Evolutionary conservation across 2,329 filamentous ascomycete species (phyloP).

Genomic region (Aureobasidium melanogenum): DNA sequence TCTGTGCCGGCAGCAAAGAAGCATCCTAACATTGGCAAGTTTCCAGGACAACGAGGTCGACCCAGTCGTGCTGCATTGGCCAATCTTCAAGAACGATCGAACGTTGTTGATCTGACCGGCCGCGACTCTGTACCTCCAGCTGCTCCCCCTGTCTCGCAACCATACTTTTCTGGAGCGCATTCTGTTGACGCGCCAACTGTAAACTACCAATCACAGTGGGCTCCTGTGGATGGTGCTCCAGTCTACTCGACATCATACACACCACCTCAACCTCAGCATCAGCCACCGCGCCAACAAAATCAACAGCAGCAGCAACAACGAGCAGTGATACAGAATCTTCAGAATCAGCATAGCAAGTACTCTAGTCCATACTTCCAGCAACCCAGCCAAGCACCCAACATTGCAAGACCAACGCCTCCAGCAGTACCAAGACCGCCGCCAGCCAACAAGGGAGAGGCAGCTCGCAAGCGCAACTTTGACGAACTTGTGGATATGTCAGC

Average conservation of each 20-base stretch:
- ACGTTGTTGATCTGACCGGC: slow-evolving; percentile 3
- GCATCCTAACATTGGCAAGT: neutral
- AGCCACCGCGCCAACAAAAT: neutral
- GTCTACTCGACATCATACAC: neutral
- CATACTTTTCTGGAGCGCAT: neutral
- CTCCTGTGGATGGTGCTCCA: neutral
- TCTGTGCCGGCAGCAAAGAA: neutral
- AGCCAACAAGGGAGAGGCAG: slow-evolving; percentile 45
- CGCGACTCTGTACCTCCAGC: neutral
- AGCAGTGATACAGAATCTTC: neutral
- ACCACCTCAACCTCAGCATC: neutral
- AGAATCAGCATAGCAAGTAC: neutral
- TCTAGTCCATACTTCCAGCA: slow-evolving; percentile 12
- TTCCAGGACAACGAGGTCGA: slow-evolving; percentile 1
- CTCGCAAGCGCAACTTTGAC: slow-evolving; percentile 46
- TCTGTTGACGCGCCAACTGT: neutral
- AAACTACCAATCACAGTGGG: slow-evolving; percentile 4
- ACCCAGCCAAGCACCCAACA: neutral
- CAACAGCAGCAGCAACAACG: neutral
- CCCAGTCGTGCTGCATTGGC: slow-evolving; percentile 14
- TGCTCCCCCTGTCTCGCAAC: neutral
- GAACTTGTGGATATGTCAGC: slow-evolving; percentile 46
- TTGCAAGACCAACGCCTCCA: slow-evolving; percentile 11
- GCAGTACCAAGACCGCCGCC: slow-evolving; percentile 18
- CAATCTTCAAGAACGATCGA: neutral